Base-by-base conservation (phyloP, 108 stramenopile species). In the Chaetoceros tenuissimus region DNA sequence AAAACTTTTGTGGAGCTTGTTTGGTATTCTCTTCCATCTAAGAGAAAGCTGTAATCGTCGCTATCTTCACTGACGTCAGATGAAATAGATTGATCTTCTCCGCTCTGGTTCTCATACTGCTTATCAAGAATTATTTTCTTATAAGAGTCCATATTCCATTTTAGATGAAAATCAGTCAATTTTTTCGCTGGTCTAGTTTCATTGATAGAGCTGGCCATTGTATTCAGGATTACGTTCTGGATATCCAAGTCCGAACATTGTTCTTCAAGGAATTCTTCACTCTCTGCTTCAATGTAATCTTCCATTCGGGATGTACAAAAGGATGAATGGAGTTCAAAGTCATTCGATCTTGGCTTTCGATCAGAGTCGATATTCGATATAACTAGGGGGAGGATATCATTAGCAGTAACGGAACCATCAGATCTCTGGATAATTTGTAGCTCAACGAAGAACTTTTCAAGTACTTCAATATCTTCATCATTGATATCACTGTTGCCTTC, bases 271-370 rank as follows among this genome's bases (percentile, higher is more conserved):
- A 59, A 52, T 58, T 57, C 60, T 49, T 74, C 54, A 46, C 68
- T 72, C 28, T 80, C 75, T 64, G 62, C 69, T 66, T 87, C 86
- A 1, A 67, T 62, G 10, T 26, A 7, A 50, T 81, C 69, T 17
- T 87, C 85, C 89, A 92, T 87, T 46, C 84, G 65, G 24, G 80
- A 74, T n/a, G 72, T 45, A 22, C 66, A 62, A 69, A 80, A 92
- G 16, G 75, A 66, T 23, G 82, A 84, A 0, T 82, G 46, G 0
- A 92, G 66, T 30, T 47, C 30, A 60, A 74, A 83, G 30, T 70
- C 64, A 1, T 29, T 24, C 0, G 66, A 66, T 26, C 7, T 27
- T 24, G 34, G 46, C 24, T 29, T 55, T n/a, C 1, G 30, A 18
- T 2, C 28, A 62, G 66, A 40, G 30, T 29, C 18, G 60, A 27